Evolutionary conservation across 768 basidiomycete species (phyloP), one percentile per base, ranked within the genome.

Genomic region (Phanerochaete carnosa): DNA sequence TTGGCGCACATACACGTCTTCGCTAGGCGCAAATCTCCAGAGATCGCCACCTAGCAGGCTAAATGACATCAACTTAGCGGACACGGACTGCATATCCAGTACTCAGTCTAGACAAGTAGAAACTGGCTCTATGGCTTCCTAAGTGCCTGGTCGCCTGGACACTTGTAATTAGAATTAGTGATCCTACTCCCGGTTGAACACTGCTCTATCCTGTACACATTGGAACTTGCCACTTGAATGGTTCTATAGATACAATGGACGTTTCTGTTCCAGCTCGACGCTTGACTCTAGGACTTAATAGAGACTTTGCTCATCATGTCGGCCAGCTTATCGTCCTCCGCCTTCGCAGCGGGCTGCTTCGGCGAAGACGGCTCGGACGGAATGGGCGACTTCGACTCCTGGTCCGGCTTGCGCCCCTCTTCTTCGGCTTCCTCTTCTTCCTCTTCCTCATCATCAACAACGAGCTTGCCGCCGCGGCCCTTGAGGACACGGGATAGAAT

Each of bases 1-100:
- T 77, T 95, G 47, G 89, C 90, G 0, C 93, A 95, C 70, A 82
- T 90, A n/a, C 93, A 95, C 64, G 90, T 94, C 30, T 94, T 95
- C 71, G 92, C 90, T 7, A 79, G 82, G 52, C 80, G 72, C 68
- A 88, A 87, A 62, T 58, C 62, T 0, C 56, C 61, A 1, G 72
- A 72, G 33, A 59, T 61, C 47, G 54, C 64, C n/a, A 28, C 55
- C 15, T 56, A 37, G 55, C 45, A 12, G 19, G 32, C 12, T 8
- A 28, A 23, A 47, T 25, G 26, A 45, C 8, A 33, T 50, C 25
- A 19, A 53, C 59, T 37, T 16, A 23, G 3, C 35, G 53, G 53
- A 55, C 35, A 43, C 28, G 16, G 30, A 53, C 51, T 28, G 9
- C 12, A 30, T 23, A 33, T 30, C 22, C 29, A 55, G 16, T 11